Evolutionary conservation across 306 rosid genomes (phyloP).

Genomic region (Vigna hirtella): DNA sequence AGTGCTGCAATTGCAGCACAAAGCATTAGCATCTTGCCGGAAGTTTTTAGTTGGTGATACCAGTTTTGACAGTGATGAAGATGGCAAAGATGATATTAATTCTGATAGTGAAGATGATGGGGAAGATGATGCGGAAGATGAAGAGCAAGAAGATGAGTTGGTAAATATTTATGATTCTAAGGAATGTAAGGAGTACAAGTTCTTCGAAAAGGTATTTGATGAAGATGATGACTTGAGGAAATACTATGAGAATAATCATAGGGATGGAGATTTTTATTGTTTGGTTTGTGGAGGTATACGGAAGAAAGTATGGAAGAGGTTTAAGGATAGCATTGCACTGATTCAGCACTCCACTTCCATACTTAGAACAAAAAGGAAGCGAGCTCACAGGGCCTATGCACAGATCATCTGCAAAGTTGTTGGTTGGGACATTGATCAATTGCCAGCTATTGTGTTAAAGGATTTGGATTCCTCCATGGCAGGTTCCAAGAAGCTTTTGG

Average conservation of each 20-base stretch:
- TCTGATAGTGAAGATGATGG: slow-evolving; percentile 30
- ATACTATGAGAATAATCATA: slow-evolving; percentile 59
- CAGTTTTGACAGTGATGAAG: slow-evolving; percentile 50
- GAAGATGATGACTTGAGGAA: slow-evolving; percentile 62
- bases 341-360: slow-evolving; percentile 64
- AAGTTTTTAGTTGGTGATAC: slow-evolving; percentile 48
- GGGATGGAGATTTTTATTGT: slow-evolving; percentile 67
- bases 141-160: slow-evolving; percentile 43
- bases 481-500: slow-evolving; percentile 41
- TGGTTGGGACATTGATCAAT: slow-evolving; percentile 70
- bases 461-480: slow-evolving; percentile 53
- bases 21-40: slow-evolving; percentile 56
- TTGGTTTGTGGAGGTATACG: slow-evolving; percentile 72
- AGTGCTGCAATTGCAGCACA: slow-evolving; percentile 54
- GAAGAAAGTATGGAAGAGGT: slow-evolving; percentile 64
- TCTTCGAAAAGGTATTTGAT: slow-evolving; percentile 56
- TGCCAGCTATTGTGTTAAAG: slow-evolving; percentile 60
- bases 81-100: slow-evolving; percentile 19
- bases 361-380: slow-evolving; percentile 52
- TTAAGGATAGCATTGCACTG: slow-evolving; percentile 63
- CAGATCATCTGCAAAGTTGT: slow-evolving; percentile 63
- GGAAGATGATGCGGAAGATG: not conserved
- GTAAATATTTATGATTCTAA: slow-evolving; percentile 36
- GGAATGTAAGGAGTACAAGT: slow-evolving; percentile 50
- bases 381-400: slow-evolving; percentile 72